Percentiles rank a stretch among this genome's conserved stretches.
phyloP scores from a whole-genome alignment of 2,329 filamentous ascomycete species.

The Zymoseptoria pseudotritici region DNA sequence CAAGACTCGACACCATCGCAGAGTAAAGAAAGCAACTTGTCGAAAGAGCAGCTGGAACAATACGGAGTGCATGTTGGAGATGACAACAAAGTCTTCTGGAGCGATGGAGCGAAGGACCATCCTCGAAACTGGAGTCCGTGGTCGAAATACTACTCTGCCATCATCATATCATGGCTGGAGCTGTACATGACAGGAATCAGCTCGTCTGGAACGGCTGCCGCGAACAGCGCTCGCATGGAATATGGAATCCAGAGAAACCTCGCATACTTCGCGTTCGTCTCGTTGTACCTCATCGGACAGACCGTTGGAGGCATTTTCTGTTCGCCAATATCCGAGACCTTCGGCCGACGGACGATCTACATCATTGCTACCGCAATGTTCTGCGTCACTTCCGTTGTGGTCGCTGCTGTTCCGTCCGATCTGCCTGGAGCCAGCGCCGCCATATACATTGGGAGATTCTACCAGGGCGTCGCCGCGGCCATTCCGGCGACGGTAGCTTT shows the following conservation, averaged over 20 bases:
- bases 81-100: constrained; percentile 12
- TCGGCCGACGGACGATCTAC: constrained; percentile 31
- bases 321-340: constrained; percentile 33
- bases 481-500: constrained; percentile 42
- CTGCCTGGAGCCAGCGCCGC: constrained; percentile 14
- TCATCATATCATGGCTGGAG: constrained; percentile 14
- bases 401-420: constrained; percentile 24
- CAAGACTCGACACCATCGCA: neutral
- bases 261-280: constrained; percentile 15
- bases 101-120: constrained; percentile 9
- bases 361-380: constrained; percentile 27
- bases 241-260: constrained; percentile 12
- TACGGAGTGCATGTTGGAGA: constrained; percentile 11
- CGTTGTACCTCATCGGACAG: constrained; percentile 28
- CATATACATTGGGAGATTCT: constrained; percentile 36
- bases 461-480: constrained; percentile 40
- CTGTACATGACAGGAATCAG: constrained; percentile 17
- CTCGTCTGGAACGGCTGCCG: constrained; percentile 14
- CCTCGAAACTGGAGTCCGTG: constrained; percentile 10
- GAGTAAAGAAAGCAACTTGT: neutral
- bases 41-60: neutral
- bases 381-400: constrained; percentile 32
- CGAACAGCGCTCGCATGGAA: constrained; percentile 9
- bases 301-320: constrained; percentile 32
- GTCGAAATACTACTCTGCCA: constrained; percentile 11